Evolutionary conservation across 192 early-diverging fungal genomes (phyloP), one percentile per base, ranked within the genome.

Genomic region (Podila verticillata): DNA sequence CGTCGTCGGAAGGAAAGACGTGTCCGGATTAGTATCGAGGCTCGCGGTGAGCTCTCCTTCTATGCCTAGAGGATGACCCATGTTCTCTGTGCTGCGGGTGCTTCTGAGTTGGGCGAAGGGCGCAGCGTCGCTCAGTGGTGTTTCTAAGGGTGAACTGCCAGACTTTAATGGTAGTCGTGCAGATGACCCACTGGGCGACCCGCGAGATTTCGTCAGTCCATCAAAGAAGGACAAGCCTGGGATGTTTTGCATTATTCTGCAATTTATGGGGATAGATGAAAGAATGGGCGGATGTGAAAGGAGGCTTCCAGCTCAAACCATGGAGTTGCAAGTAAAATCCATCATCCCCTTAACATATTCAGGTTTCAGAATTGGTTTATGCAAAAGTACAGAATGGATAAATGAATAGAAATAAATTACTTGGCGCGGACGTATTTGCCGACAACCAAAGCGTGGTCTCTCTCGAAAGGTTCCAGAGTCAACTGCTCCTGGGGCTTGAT

Each of bases 391-490:
- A 44, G 20, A 51, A 26, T 19, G 4, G 8, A 24, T 8, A 19
- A 54, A 54, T 54, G 51, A 24, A 10, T n/a, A 54, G 4, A 22
- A 51, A 8, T n/a, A 54, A n/a, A 44, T 84, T 89, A 87, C 82
- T 89, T 86, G 75, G 86, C 62, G 51, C 87, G 81, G 51, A 88
- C 82, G 77, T 97, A 97, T 73, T 92, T 93, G 49, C 96, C 98
- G 56, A 97, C 91, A 44, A 99, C 97, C 39, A 99, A 84, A 70
- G 97, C 97, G 91, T 99, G 98, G 84, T 99, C 98, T 86, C 98
- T 91, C 85, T 99, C 96, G 82, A 98, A 98, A 20, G 97, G 96
- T 88, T 99, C 97, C 34, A 99, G 88, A 20, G 97, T 98, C 70
- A 98, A 86, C 85, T 97, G 96, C 87, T 98, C 98, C 82, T 94